phyloP scores from a whole-genome alignment of 2,329 filamentous ascomycete genomes.

The Fusarium sp. region DNA sequence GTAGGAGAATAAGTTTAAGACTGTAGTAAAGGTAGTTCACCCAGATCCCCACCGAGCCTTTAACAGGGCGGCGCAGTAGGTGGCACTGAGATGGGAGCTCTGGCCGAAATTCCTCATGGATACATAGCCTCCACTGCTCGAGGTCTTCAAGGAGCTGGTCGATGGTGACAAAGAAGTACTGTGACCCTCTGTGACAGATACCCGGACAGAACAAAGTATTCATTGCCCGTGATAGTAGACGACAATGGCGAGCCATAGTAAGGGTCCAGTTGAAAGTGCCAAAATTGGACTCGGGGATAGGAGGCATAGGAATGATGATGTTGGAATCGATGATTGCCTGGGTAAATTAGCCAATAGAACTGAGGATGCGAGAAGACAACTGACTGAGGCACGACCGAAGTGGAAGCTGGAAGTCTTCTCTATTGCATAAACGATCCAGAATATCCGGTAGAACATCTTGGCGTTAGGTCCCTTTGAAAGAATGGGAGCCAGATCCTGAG shows the following conservation, averaged over 20 bases:
- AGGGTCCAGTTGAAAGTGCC: slow-evolving; percentile 28
- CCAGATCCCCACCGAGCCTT: slow-evolving; percentile 22
- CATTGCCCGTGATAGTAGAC: slow-evolving; percentile 30
- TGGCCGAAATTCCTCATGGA: slow-evolving; percentile 20
- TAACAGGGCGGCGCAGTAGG: slow-evolving; percentile 6
- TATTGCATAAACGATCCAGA: slow-evolving; percentile 35
- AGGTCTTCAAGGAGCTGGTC: slow-evolving; percentile 27
- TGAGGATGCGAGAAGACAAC: background rate
- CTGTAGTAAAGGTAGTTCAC: slow-evolving; percentile 37
- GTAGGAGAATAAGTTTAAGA: slow-evolving; percentile 24
- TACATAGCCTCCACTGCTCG: slow-evolving; percentile 23
- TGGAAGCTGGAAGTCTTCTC: slow-evolving; percentile 41
- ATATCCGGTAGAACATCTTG: slow-evolving; percentile 21
- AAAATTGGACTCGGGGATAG: slow-evolving; percentile 32
- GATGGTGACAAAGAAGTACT: slow-evolving; percentile 18
- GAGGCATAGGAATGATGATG: slow-evolving; percentile 28
- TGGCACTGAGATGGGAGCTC: background rate
- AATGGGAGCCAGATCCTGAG: slow-evolving; percentile 24
- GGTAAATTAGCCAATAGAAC: background rate
- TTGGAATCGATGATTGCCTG: slow-evolving; percentile 30
- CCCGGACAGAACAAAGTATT: slow-evolving; percentile 28
- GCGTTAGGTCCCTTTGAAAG: slow-evolving; percentile 10
- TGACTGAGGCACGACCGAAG: slow-evolving; percentile 35
- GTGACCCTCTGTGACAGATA: slow-evolving; percentile 1
- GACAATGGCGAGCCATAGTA: slow-evolving; percentile 18